phyloP scores from a whole-genome alignment of 768 basidiomycete genomes.

The Epithele typhae region DNA sequence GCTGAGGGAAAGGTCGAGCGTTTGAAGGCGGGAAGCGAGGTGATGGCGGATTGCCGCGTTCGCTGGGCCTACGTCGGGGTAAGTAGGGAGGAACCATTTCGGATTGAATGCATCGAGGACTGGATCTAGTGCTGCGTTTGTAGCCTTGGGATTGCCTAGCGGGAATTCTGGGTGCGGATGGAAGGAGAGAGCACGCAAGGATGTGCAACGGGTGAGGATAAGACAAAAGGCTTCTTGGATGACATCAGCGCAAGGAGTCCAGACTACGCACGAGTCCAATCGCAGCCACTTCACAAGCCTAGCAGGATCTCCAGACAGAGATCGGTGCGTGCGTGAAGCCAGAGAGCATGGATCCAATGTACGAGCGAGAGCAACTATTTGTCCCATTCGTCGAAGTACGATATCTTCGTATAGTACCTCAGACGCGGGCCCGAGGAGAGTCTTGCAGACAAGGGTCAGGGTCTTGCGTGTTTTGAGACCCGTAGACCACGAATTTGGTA shows the following conservation, averaged over 20 bases:
- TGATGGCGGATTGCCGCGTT: too few relatives aligned
- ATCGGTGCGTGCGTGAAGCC: not conserved
- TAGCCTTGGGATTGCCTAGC: too few relatives aligned
- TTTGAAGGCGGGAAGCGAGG: too few relatives aligned
- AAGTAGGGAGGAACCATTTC: too few relatives aligned
- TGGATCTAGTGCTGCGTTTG: too few relatives aligned
- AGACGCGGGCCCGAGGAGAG: slow-evolving; percentile 2
- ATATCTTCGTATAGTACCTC: slow-evolving; percentile 8
- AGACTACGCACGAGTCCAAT: slow-evolving; percentile 4
- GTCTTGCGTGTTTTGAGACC: too few relatives aligned
- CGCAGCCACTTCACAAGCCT: not conserved
- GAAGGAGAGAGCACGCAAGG: slow-evolving; percentile 4
- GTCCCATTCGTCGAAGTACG: slow-evolving; percentile 7
- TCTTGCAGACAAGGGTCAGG: slow-evolving; percentile 5
- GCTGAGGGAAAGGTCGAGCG: too few relatives aligned
- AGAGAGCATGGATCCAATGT: not conserved
- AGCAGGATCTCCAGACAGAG: too few relatives aligned
- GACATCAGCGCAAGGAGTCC: slow-evolving; percentile 1
- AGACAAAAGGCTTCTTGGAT: not conserved
- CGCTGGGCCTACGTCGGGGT: too few relatives aligned
- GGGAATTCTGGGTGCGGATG: not conserved
- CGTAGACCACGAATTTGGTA: too few relatives aligned
- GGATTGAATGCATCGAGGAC: slow-evolving; percentile 1
- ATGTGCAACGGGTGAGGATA: slow-evolving; percentile 1
- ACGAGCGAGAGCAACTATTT: slow-evolving; percentile 1